Evolutionary conservation across 768 basidiomycete genomes (phyloP), one percentile per base, ranked within the genome.

Genomic region (Rhizopogon roseolus): DNA sequence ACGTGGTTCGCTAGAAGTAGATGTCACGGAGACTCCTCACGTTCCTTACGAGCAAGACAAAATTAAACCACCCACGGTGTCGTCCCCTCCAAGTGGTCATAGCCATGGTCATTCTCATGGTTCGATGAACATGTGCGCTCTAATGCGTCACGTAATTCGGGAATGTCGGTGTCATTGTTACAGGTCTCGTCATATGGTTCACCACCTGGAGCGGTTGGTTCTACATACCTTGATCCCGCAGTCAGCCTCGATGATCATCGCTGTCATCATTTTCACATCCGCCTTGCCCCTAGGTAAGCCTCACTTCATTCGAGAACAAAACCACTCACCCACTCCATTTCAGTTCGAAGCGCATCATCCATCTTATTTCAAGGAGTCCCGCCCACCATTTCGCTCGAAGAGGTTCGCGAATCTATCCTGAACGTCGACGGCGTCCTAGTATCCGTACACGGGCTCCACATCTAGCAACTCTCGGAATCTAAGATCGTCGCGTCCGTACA

Each of bases 401-500:
- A 86, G 59, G 88, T 98, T 19, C 84, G 88, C 41, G 71, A 76
- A 16, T 84, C 88, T 5, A 96, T 99, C 52, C 75, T 89, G 14
- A 74, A 73, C 3, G 89, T 98, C 22, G 79, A 88, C 4, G 96
- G 97, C 48, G 97, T 89, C 25, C 68, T 81, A n/a, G n/a, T n/a
- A 52, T 82, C 83, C n/a, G 75, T 98, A 28, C 97, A 98, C 63
- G 93, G 97, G 65, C 78, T 99, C 22, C 97, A 99, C 71, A 84
- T 98, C 52, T 99, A 97, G 97, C 93, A 96, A 63, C 81, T 99
- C 45, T 95, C 93, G 13, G 97, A 99, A 71, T 84, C 81, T 53
- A 98, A 97, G 67, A 84, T 94, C 53, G 88, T 99, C 41, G 95
- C 95, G 9, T 95, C 91, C 2, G 96, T 99, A 22, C 97, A 99